Conservation (phyloP, 306 rosid genomes). For the Betula pendula region DNA sequence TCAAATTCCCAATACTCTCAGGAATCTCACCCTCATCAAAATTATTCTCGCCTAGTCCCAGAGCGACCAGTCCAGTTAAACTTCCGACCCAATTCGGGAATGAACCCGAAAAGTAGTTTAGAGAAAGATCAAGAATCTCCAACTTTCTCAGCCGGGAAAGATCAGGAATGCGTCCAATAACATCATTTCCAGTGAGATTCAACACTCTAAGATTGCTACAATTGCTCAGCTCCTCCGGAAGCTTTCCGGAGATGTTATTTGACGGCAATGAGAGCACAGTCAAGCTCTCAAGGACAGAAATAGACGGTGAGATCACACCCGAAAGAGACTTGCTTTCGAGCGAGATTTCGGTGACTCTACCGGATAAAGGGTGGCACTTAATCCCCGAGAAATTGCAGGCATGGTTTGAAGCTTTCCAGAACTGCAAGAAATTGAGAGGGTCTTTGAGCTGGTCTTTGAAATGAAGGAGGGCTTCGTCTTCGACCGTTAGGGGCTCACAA, state of each 20-base stretch:
- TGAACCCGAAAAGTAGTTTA: conserved; percentile 54
- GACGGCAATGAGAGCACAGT: conserved; percentile 53
- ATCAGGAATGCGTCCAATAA: conserved; percentile 68
- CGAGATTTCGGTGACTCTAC: conserved; percentile 57
- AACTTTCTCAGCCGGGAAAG: conserved; percentile 62
- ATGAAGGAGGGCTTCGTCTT: conserved; percentile 58
- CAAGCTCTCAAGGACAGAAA: conserved; percentile 54
- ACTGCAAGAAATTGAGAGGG: conserved; percentile 49
- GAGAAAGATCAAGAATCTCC: conserved; percentile 67
- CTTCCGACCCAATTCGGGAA: conserved; percentile 82
- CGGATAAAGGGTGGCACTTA: conserved; percentile 50
- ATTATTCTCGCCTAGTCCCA: conserved; percentile 68
- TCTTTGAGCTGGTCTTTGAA: conserved; percentile 73
- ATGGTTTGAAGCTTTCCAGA: conserved; percentile 61
- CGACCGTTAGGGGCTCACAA: conserved; percentile 40
- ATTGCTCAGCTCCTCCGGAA: conserved; percentile 53
- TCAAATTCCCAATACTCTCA: conserved; percentile 58
- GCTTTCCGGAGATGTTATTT: conserved; percentile 60
- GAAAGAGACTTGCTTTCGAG: conserved; percentile 64
- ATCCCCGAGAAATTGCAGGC: conserved; percentile 73
- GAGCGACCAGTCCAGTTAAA: conserved; percentile 43
- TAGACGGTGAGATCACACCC: conserved; percentile 61
- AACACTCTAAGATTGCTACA: conserved; percentile 57
- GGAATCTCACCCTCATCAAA: conserved; percentile 57
- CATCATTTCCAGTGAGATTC: conserved; percentile 58